These are phyloP conservation scores for Filobasidium uniguttulatum DNA, from an alignment of 1,284 basidiomycete species.

Conservation along the genomic window DNA sequence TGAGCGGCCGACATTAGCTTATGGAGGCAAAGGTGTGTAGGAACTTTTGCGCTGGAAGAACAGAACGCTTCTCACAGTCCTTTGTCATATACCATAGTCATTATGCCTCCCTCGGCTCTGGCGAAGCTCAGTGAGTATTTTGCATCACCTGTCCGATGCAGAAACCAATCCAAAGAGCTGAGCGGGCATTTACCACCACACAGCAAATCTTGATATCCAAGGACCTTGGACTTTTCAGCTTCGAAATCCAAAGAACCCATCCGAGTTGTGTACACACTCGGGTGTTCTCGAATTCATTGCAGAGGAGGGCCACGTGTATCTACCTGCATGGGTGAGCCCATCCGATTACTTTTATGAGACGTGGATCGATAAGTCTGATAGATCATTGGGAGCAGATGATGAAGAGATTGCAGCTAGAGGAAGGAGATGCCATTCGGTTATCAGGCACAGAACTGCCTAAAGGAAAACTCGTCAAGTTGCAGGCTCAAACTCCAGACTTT, in stretches of 20 bases:
- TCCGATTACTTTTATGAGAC: background rate
- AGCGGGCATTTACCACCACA: background rate
- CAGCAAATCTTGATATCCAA: conserved; percentile 71
- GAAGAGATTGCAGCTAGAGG: conserved; percentile 73
- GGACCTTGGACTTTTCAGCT: conserved; percentile 94
- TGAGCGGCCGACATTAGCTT: conserved; percentile 34
- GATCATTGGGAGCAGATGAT: conserved; percentile 55
- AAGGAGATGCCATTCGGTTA: conserved; percentile 89
- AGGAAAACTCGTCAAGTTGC: conserved; percentile 91
- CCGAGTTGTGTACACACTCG: conserved; percentile 71
- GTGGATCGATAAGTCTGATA: conserved; percentile 2
- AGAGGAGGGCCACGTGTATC: conserved; percentile 84
- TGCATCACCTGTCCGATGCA: background rate
- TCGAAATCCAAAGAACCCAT: conserved; percentile 72
- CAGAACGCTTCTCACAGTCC: conserved; percentile 4
- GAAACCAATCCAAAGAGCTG: conserved; percentile 1
- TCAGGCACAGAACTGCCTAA: conserved; percentile 78
- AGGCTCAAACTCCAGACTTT: conserved; percentile 91
- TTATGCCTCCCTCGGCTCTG: conserved; percentile 92
- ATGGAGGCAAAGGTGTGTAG: conserved; percentile 90
- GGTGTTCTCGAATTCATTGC: conserved; percentile 99
- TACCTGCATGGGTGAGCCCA: conserved; percentile 80
- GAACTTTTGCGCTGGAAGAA: background rate
- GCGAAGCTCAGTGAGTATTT: conserved; percentile 55
- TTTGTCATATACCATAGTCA: conserved; percentile 52